phyloP scores from a whole-genome alignment of 1,139 yeast genomes.

The Magnusiomyces paraingens region DNA sequence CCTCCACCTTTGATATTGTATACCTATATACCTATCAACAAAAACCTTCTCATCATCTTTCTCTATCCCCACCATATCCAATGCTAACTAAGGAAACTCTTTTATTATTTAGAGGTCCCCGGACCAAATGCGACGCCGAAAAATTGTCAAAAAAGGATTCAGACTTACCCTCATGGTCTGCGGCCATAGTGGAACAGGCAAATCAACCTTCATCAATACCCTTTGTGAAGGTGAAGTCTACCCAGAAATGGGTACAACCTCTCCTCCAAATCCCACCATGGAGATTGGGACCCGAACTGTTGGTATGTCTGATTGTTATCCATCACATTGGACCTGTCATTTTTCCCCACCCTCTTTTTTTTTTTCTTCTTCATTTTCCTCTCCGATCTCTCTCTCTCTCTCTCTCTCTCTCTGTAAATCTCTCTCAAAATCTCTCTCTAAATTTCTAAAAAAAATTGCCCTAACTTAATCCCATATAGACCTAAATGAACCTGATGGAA shows the following conservation, averaged over 20 bases:
- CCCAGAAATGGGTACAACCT: slow-evolving; percentile 21
- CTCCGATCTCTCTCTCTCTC: too few species aligned
- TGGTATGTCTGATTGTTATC: slow-evolving; percentile 6
- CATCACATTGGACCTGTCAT: neutral
- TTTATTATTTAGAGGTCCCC: slow-evolving; percentile 14
- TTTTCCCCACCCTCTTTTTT: neutral
- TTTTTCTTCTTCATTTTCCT: neutral
- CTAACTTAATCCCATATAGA: too few species aligned
- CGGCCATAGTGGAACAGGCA: slow-evolving; percentile 71
- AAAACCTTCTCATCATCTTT: neutral
- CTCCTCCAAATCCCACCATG: slow-evolving; percentile 13
- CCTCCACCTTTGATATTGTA: slow-evolving; percentile 5
- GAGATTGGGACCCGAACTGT: slow-evolving; percentile 15
- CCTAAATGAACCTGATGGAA: slow-evolving; percentile 48
- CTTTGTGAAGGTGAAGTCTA: slow-evolving; percentile 79
- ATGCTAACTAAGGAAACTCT: neutral
- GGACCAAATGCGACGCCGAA: slow-evolving; percentile 45
- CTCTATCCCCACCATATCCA: neutral
- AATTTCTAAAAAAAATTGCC: too few species aligned
- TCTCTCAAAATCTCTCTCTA: too few species aligned
- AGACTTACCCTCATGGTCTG: slow-evolving; percentile 72
- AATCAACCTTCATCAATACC: slow-evolving; percentile 72
- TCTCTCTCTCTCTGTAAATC: too few species aligned
- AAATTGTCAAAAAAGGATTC: slow-evolving; percentile 76
- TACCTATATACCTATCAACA: neutral